Percentiles rank a stretch among this genome's conserved stretches.
Evolutionary conservation across 2,329 filamentous ascomycete species (phyloP).

Genomic region (Fusarium beomiforme): DNA sequence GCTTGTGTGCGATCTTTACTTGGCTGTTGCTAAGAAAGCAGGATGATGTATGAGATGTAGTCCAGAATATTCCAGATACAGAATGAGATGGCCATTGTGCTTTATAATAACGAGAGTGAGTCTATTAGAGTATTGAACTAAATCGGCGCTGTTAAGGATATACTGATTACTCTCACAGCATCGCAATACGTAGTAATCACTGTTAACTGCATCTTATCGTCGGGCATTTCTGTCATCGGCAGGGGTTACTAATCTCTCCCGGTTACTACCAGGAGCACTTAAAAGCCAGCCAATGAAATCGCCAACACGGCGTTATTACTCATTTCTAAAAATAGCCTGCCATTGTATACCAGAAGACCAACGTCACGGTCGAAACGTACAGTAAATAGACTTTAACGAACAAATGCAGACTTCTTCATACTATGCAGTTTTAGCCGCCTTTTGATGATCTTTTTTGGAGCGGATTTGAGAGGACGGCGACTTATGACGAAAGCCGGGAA

Average conservation of each 20-base stretch:
- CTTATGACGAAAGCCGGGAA: background rate
- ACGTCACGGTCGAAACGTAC: too few species aligned
- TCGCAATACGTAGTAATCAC: too few species aligned
- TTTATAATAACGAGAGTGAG: background rate
- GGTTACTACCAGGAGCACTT: fast-evolving
- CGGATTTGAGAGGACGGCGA: too few species aligned
- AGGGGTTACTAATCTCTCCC: background rate
- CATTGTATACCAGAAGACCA: too few species aligned
- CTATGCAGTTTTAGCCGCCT: too few species aligned
- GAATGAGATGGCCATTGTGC: too few species aligned
- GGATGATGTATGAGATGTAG: background rate
- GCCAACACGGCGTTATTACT: fast-evolving
- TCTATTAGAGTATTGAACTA: too few species aligned
- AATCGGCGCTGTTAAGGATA: background rate
- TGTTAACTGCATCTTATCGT: background rate
- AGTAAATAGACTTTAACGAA: too few species aligned
- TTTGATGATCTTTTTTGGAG: too few species aligned
- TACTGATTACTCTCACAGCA: background rate
- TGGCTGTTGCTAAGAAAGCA: background rate
- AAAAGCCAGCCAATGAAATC: background rate
- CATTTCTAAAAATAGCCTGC: too few species aligned
- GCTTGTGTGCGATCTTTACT: fast-evolving
- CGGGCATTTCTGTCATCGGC: background rate
- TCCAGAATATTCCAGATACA: background rate
- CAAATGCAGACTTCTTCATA: too few species aligned